Evolutionary conservation across 2,329 filamentous ascomycete species (phyloP), one percentile per base, ranked within the genome.

Genomic region (Scedosporium aurantiacum): DNA sequence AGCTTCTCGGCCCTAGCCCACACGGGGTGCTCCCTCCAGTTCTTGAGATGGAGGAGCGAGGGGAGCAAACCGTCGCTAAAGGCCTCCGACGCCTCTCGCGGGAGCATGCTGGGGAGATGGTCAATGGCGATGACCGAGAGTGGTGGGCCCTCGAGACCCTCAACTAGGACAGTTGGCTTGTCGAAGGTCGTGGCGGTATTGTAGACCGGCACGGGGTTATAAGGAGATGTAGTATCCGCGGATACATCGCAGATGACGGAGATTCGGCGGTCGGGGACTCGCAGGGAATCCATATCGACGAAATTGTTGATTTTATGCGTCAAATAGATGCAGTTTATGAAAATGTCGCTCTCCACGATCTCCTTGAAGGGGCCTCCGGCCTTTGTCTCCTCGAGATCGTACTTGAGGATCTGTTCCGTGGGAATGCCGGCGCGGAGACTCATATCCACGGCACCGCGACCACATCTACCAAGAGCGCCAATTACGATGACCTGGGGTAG

Each of bases 241-340:
- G 79, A 83, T 64, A 94, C 89, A 70, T 95, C 90, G 73, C 88
- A 90, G 64, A 95, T 83, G 54, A 95, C 89, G 61, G 83, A 84
- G 60, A 97, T 82, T 70, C 86, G 88, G 71, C 93, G 87, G 68
- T 80, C 80, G 2, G 83, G 60, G 82, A 85, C 66, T 89, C 82
- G 63, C 79, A 70, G 74, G 89, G 47, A 52, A 12, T 52, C 47
- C 47, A 52, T 21, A 25, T 52, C 86, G 70, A 96, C 82, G 71
- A 97, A 97, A 40, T 88, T 88, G 27, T 90, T 88, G 66, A 94
- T 92, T 67, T 84, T 79, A 64, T 80, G 84, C 1, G 28, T 50
- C 50, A 97, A 85, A 76, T 96, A 96, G 72, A 96, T 93, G 82
- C 88, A 91, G 79, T 94, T 95, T 73, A 94, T 80, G 71, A 91